phyloP scores from a whole-genome alignment of 352 stramenopile species.

The Aphanomyces invadans region DNA sequence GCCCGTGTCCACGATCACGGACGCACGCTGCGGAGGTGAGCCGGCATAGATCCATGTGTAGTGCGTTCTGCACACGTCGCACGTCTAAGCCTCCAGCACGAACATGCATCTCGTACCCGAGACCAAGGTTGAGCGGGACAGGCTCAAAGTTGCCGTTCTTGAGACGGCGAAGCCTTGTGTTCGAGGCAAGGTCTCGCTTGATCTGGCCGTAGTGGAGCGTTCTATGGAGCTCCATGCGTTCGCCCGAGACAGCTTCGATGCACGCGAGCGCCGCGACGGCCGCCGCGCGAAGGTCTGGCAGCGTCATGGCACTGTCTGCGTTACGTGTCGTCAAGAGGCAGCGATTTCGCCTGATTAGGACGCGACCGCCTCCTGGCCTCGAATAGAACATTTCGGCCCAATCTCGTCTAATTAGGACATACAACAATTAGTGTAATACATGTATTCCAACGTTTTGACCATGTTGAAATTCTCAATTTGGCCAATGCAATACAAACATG shows the following conservation, averaged over 20 bases:
- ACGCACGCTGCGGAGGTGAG: constrained; percentile 19
- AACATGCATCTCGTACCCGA: too few relatives aligned
- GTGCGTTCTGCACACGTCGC: constrained; percentile 7
- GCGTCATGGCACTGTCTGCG: background rate
- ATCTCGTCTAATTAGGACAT: too few relatives aligned
- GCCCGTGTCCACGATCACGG: constrained; percentile 23
- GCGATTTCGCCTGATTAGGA: background rate
- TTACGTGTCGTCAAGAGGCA: background rate
- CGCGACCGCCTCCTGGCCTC: too few relatives aligned
- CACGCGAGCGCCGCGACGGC: background rate
- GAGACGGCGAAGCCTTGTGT: constrained; percentile 5
- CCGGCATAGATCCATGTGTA: constrained; percentile 23
- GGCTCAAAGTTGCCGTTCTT: constrained; percentile 10
- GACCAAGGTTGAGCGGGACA: constrained; percentile 17
- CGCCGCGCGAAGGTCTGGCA: background rate
- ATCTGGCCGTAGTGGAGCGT: background rate
- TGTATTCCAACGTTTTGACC: too few relatives aligned
- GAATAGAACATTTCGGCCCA: too few relatives aligned
- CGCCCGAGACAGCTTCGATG: background rate
- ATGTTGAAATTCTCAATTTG: too few relatives aligned
- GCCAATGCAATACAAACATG: too few relatives aligned
- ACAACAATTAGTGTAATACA: too few relatives aligned
- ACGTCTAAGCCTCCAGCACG: too few relatives aligned
- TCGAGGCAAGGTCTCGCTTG: constrained; percentile 10
- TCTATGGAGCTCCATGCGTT: constrained; percentile 18